Base-by-base conservation (phyloP, 2,329 filamentous ascomycete genomes). In the Chaetomiaceae sp. region DNA sequence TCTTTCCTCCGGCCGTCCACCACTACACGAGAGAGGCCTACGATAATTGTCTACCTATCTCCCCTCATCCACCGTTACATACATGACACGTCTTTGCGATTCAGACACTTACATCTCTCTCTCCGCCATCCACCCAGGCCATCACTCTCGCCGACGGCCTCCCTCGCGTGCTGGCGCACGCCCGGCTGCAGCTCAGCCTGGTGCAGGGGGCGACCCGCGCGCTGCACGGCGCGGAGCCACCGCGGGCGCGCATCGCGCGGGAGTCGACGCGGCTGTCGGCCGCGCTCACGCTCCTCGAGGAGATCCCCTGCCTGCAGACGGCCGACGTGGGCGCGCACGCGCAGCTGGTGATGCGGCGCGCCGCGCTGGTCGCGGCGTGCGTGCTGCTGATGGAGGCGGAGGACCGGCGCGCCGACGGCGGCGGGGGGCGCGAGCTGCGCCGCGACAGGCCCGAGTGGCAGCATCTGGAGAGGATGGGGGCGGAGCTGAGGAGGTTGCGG, bases 341-440 rank as follows among this genome's bases (percentile, higher is more conserved):
- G 6, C 29, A 22, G 20, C 32, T 6, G 1, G 27, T 55, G 26
- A 42, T 46, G 39, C 32, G 38, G 7, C 15, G 50, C 2, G 37
- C 38, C 3, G 37, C 45, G n/a, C 17, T 45, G 22, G 29, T 29
- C 3, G 42, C 22, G 6, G 38, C 38, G 14, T 43, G 10, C 7
- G 4, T 55, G 48, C 10, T 47, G 42, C 41, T 49, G n/a, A 51
- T 53, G 37, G 48, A 35, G 2, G 53, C 53, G 6, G 53, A 53
- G 27, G 45, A 35, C 12, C 35, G 39, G 27, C 48, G 17, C 11
- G 12, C 8, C 32, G 15, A 22, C 14, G 1, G 10, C 10, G 15
- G 6, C 17, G 22, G 45, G 36, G 12, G 53, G 19, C 12, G 20
- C 15, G 41, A 37, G 12, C 43, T 38, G 18, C 38, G 38, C 19